A percentile compares a stretch with the other conserved stretches of the same genome.
These are phyloP conservation scores for Saturnispora saitoi DNA, from an alignment of 805 yeast genomes.

Conservation along the genomic window DNA sequence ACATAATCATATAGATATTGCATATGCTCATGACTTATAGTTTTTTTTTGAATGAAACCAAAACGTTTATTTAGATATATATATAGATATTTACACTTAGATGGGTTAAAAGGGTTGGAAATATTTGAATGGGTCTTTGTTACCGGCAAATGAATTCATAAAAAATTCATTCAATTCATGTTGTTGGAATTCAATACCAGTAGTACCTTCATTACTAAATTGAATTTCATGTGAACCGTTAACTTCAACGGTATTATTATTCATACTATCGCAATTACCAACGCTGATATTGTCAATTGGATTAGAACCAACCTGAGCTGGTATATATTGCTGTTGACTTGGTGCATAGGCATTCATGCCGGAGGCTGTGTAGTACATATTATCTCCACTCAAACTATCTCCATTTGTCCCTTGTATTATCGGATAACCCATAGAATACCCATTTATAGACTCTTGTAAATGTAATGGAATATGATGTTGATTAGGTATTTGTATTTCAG, in stretches of 20 bases:
- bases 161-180: not conserved
- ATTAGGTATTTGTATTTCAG: not conserved
- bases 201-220: not conserved
- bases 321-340: not conserved
- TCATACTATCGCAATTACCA: no score
- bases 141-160: not conserved
- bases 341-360: not conserved
- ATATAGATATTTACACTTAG: not conserved
- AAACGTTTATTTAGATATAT: not conserved
- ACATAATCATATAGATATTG: no score
- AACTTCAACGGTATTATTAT: not conserved
- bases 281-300: not conserved
- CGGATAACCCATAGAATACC: not conserved
- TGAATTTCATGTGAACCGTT: not conserved
- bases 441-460: not conserved
- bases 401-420: not conserved
- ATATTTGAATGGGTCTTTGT: slow-evolving; percentile 3
- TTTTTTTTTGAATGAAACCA: not conserved
- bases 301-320: not conserved
- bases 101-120: slow-evolving; percentile 5
- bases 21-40: no score
- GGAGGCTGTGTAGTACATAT: not conserved
- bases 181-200: not conserved
- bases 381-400: not conserved
- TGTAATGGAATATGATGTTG: not conserved